Conservation (phyloP, 2,329 filamentous ascomycete genomes). For the Ceratocystis lukuohia region DNA sequence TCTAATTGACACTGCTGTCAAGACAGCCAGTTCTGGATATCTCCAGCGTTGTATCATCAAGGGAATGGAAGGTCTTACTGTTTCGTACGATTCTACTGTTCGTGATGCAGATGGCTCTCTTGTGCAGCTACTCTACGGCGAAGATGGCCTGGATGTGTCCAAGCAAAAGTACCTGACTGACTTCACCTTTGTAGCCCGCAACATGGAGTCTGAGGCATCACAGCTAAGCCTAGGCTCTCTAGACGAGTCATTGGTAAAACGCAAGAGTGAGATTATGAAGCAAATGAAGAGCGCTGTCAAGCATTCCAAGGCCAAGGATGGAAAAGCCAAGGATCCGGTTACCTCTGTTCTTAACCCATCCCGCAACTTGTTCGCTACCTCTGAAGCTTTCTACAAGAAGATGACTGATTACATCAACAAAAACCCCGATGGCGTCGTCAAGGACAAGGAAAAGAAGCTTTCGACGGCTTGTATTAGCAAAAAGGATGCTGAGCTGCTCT, state of each 20-base stretch:
- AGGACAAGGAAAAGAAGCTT: conserved; percentile 30
- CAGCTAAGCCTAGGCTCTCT: conserved; percentile 54
- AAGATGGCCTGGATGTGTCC: conserved; percentile 86
- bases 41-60: conserved; percentile 95
- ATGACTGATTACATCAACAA: conserved; percentile 65
- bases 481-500: conserved; percentile 68
- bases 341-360: conserved; percentile 60
- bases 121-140: conserved; percentile 90
- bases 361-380: conserved; percentile 70
- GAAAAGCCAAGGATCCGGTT: conserved; percentile 59
- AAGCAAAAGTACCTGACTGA: conserved; percentile 86
- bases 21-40: conserved; percentile 93
- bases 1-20: conserved; percentile 96
- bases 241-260: conserved; percentile 34
- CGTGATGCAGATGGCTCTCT: conserved; percentile 86
- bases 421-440: conserved; percentile 50
- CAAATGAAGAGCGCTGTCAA: conserved; percentile 75
- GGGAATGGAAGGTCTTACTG: conserved; percentile 88
- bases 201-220: conserved; percentile 66
- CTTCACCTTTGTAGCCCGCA: conserved; percentile 81
- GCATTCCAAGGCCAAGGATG: conserved; percentile 44
- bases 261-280: conserved; percentile 51
- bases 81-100: conserved; percentile 88
- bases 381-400: conserved; percentile 66
- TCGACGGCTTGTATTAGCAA: conserved; percentile 34